Base-by-base conservation (phyloP, 2,329 filamentous ascomycete species). In the Akanthomyces muscarius region DNA sequence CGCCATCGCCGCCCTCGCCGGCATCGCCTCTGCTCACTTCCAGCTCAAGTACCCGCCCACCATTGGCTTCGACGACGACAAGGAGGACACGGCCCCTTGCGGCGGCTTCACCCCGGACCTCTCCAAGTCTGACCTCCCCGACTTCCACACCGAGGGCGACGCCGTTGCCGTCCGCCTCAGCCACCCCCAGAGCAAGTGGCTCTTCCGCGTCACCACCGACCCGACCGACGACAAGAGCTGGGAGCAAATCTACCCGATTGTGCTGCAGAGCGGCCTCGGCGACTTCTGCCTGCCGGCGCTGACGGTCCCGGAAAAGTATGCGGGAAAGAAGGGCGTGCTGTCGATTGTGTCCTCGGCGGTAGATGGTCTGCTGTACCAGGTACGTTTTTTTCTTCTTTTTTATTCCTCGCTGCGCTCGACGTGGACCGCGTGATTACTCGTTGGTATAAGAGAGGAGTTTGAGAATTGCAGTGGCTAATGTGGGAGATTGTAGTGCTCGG, bases 71-170 rank as follows among this genome's bases (percentile, higher is more conserved):
- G 78, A 80, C 65, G 72, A 81, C 64, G 81, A 83, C 53, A 76
- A 80, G 42, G 71, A 77, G 36, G 71, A 63, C 68, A 73, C 71
- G 5, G 75, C 69, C 0, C 86, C 85, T 30, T 88, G 85, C 71
- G 86, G 86, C 65, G 81, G 83, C 66, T 80, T 80, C 70, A 74
- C 75, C 0, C 75, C 81, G 38, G 75, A 81, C 66, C 78, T 83
- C 60, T 75, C 75, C 53, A 67, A 73, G 48, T 42, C 33, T 6
- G 76, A 81, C 62, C 82, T 86, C 70, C 77, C 77, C 59, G 80
- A 85, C 67, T 86, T 86, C 72, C 80, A 86, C 69, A 81, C 86
- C 64, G 83, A 75, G 67, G 84, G 84, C 67, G 81, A 86, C 66
- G 74, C 80, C 63, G 75, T 87, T 41, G 76, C 78, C 64, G 69